These are phyloP conservation scores for Colletotrichum acutatum DNA, from an alignment of 2,329 filamentous ascomycete species.

Conservation along the genomic window DNA sequence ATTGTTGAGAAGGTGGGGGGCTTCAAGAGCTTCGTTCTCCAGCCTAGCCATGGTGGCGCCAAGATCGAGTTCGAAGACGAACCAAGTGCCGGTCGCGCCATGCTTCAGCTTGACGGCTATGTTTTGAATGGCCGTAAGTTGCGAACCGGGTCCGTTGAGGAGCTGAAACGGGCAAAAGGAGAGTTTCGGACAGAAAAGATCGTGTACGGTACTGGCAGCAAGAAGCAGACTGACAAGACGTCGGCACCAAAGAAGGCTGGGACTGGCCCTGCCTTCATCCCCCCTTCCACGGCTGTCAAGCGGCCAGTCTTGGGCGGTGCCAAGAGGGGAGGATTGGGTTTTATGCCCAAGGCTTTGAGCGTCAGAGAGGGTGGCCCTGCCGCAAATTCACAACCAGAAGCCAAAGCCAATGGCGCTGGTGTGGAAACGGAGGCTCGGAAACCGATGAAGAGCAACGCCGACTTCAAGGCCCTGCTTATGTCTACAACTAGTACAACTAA, in stretches of 20 bases:
- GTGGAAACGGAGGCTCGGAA: slow-evolving; percentile 38
- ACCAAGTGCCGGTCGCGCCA: slow-evolving; percentile 77
- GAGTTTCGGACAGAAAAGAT: slow-evolving; percentile 56
- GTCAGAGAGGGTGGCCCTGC: slow-evolving; percentile 14
- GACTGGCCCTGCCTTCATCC: slow-evolving; percentile 51
- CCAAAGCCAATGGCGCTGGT: slow-evolving; percentile 42
- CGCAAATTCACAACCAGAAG: slow-evolving; percentile 16
- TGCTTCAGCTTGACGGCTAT: slow-evolving; percentile 66
- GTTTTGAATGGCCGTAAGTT: slow-evolving; percentile 66
- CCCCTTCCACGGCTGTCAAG: slow-evolving; percentile 54
- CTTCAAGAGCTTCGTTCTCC: slow-evolving; percentile 80
- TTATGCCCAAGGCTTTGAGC: slow-evolving; percentile 45
- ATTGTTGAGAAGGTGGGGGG: slow-evolving; percentile 77
- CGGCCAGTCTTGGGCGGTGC: slow-evolving; percentile 54
- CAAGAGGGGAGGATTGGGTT: slow-evolving; percentile 57
- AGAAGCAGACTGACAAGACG: slow-evolving; percentile 37
- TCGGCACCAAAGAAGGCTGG: slow-evolving; percentile 42
- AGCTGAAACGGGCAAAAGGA: slow-evolving; percentile 64
- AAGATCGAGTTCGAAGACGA: slow-evolving; percentile 84
- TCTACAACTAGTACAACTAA: slow-evolving; percentile 1
- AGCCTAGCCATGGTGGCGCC: slow-evolving; percentile 85
- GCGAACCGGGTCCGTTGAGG: slow-evolving; percentile 63
- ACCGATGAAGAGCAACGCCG: slow-evolving; percentile 63
- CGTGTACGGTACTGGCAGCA: slow-evolving; percentile 47
- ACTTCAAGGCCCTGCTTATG: slow-evolving; percentile 67